phyloP scores from a whole-genome alignment of 192 early-diverging fungal genomes.

The Backusella liffmaniae region DNA sequence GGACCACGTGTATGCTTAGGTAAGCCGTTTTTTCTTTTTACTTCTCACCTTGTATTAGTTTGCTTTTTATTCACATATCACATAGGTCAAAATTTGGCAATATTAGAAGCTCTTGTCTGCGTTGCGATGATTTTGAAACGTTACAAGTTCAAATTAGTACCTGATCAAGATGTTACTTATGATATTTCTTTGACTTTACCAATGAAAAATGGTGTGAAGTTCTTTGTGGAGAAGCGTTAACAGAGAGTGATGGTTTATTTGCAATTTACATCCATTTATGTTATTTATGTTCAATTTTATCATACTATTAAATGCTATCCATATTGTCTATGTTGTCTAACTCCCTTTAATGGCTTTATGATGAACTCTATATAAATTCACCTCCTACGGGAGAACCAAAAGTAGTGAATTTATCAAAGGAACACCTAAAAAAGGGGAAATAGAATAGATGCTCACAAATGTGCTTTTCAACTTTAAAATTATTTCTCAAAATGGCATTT shows the following conservation, averaged over 20 bases:
- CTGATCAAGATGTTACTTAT: conserved; percentile 31
- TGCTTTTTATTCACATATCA: neutral
- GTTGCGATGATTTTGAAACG: conserved; percentile 36
- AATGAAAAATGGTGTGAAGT: conserved; percentile 31
- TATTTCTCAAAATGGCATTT: neutral
- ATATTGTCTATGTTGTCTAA: no score
- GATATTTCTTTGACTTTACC: conserved; percentile 26
- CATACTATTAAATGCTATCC: no score
- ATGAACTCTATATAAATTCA: no score
- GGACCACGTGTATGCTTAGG: conserved; percentile 44
- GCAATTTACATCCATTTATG: neutral
- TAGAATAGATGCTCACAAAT: no score
- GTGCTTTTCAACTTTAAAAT: no score
- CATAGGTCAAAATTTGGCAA: conserved; percentile 45
- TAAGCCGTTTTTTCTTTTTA: neutral
- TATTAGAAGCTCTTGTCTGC: conserved; percentile 40
- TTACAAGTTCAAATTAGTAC: conserved; percentile 39
- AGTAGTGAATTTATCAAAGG: no score
- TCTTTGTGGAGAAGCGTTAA: conserved; percentile 24
- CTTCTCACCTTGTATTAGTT: neutral
- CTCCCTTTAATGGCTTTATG: no score
- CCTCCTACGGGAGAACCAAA: no score
- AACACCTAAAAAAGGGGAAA: no score
- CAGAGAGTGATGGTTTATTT: neutral
- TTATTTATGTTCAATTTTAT: neutral